Evolutionary conservation across 352 stramenopile genomes (phyloP).

Genomic region (Phytophthora aleatoria): DNA sequence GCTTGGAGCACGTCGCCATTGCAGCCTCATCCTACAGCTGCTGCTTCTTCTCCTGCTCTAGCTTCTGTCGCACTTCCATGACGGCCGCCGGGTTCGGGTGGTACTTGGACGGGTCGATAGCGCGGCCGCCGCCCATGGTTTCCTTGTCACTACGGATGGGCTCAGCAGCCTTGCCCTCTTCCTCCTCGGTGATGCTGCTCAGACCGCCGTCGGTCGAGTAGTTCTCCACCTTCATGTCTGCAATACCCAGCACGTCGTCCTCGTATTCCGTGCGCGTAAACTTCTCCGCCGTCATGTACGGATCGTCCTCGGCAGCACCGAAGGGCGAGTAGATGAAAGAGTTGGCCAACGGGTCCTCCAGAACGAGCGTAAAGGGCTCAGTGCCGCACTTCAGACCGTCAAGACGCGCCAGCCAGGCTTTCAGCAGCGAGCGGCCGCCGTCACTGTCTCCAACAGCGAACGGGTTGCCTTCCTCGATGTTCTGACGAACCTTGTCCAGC

Average conservation of each 20-base stretch:
- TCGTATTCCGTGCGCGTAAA: conserved; percentile 91
- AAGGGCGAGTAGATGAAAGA: conserved; percentile 88
- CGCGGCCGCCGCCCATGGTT: conserved; percentile 57
- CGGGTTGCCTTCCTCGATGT: conserved; percentile 79
- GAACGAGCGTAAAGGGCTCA: conserved; percentile 88
- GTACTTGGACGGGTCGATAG: conserved; percentile 61
- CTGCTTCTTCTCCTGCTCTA: conserved; percentile 35
- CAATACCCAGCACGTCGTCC: conserved; percentile 92
- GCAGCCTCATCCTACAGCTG: conserved; percentile 40
- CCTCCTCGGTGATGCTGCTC: conserved; percentile 44
- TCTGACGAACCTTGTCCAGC: conserved; percentile 84
- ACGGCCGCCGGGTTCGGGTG: conserved; percentile 67
- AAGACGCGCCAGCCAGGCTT: conserved; percentile 55
- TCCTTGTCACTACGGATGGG: conserved; percentile 67
- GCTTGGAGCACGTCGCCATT: conserved; percentile 22
- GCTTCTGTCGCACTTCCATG: conserved; percentile 59
- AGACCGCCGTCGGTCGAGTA: conserved; percentile 45
- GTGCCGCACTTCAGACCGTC: conserved; percentile 62
- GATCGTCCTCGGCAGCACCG: conserved; percentile 56
- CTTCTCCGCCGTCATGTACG: conserved; percentile 74
- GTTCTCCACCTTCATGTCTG: conserved; percentile 93
- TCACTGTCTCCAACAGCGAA: conserved; percentile 85
- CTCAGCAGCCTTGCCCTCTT: conserved; percentile 36
- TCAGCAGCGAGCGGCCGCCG: conserved; percentile 60
- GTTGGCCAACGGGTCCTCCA: conserved; percentile 92